These are phyloP conservation scores for Tolypocladium ophioglossoides DNA, from an alignment of 2,329 filamentous ascomycete genomes.

Conservation along the genomic window DNA sequence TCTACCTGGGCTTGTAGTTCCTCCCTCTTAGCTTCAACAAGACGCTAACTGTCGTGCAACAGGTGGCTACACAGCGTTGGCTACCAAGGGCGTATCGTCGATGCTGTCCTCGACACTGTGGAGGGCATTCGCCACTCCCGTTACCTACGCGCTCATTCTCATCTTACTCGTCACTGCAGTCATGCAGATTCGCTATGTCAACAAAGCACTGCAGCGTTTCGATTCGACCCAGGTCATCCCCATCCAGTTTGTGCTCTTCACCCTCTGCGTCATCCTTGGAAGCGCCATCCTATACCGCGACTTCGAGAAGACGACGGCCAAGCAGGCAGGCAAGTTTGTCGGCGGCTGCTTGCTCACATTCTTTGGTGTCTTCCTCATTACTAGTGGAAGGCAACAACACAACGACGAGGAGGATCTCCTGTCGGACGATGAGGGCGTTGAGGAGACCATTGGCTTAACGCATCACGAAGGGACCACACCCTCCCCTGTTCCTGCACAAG, in stretches of 20 bases:
- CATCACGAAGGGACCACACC: conserved; percentile 32
- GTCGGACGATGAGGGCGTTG: conserved; percentile 46
- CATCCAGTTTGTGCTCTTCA: conserved; percentile 95
- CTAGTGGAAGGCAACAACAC: conserved; percentile 60
- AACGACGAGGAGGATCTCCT: conserved; percentile 46
- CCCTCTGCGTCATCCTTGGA: conserved; percentile 86
- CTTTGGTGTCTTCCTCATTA: conserved; percentile 94
- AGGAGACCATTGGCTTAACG: conserved; percentile 51
- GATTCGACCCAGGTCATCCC: conserved; percentile 97
- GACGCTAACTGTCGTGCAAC: background rate
- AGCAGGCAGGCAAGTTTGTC: conserved; percentile 73
- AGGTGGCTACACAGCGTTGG: conserved; percentile 93
- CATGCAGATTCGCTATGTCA: conserved; percentile 96
- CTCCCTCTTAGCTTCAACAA: background rate
- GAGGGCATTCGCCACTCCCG: conserved; percentile 79
- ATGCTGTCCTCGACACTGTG: conserved; percentile 86
- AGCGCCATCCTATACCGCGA: conserved; percentile 91
- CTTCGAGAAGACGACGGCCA: conserved; percentile 70
- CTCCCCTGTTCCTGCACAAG: conserved; percentile 8
- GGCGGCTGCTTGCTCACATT: conserved; percentile 89
- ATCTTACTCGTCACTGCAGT: conserved; percentile 76
- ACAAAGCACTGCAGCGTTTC: conserved; percentile 77
- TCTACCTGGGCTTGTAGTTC: background rate
- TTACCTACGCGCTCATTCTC: conserved; percentile 77
- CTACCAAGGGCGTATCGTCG: conserved; percentile 93